phyloP scores from a whole-genome alignment of 1,284 basidiomycete species.

The Tranzscheliella williamsii region DNA sequence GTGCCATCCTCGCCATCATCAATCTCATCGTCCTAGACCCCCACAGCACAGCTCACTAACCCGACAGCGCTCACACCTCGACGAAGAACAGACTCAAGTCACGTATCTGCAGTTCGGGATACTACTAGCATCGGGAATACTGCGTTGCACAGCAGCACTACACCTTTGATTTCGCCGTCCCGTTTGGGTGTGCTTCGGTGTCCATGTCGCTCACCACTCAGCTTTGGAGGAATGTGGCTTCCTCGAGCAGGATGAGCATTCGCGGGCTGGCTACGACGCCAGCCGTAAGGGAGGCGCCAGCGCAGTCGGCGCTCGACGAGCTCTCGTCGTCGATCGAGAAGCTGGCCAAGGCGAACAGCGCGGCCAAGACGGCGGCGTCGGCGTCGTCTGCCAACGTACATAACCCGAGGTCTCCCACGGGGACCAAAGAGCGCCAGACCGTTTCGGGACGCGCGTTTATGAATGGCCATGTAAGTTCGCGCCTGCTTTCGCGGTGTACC shows the following conservation, averaged over 20 bases:
- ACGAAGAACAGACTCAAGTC: too few relatives aligned
- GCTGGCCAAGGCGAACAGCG: slow-evolving; percentile 5
- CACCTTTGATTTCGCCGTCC: too few relatives aligned
- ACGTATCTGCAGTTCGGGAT: too few relatives aligned
- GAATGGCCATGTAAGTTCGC: slow-evolving; percentile 19
- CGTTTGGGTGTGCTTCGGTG: too few relatives aligned
- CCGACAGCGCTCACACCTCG: too few relatives aligned
- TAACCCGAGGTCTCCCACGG: slow-evolving; percentile 9
- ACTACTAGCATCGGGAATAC: too few relatives aligned
- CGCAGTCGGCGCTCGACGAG: slow-evolving; percentile 21
- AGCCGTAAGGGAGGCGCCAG: not conserved
- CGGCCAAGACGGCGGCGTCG: not conserved
- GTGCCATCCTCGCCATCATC: too few relatives aligned
- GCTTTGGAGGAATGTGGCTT: not conserved
- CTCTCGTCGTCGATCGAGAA: slow-evolving; percentile 27
- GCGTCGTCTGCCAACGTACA: slow-evolving; percentile 2
- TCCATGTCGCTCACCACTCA: not conserved
- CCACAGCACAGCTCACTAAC: too few relatives aligned
- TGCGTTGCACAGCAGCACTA: too few relatives aligned
- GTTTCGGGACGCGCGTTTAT: slow-evolving; percentile 36
- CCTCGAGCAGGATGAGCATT: not conserved
- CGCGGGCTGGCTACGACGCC: not conserved
- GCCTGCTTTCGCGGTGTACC: not conserved
- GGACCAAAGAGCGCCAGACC: slow-evolving; percentile 15
- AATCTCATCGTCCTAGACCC: too few relatives aligned